Percentiles rank a stretch among this genome's conserved stretches.
Conservation (phyloP, 108 stramenopile genomes). For the Nitzschia sp. region DNA sequence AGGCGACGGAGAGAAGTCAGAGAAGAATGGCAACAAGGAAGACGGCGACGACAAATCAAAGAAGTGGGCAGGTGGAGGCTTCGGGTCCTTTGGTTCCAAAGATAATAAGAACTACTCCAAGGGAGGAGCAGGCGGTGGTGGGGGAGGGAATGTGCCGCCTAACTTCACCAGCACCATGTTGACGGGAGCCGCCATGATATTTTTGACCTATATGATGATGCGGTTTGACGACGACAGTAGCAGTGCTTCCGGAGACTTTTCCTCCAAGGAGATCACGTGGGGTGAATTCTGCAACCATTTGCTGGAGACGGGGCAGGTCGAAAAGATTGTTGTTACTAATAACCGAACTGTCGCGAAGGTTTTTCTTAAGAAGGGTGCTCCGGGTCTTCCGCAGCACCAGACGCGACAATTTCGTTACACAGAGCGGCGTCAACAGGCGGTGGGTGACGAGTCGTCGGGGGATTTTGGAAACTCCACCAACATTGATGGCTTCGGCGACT, state of each 20-base stretch:
- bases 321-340: conserved; percentile 90
- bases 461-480: neutral
- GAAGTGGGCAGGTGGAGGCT: conserved; percentile 13
- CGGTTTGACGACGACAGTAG: conserved; percentile 37
- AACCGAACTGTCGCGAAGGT: conserved; percentile 80
- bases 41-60: neutral
- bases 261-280: conserved; percentile 79
- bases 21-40: conserved; percentile 6
- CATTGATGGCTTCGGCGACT: conserved; percentile 12
- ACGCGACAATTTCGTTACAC: conserved; percentile 26
- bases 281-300: conserved; percentile 82
- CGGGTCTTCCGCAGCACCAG: conserved; percentile 39
- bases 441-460: neutral
- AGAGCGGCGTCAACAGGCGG: conserved; percentile 23
- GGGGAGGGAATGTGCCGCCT: conserved; percentile 16
- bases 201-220: conserved; percentile 44
- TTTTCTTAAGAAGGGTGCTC: conserved; percentile 46
- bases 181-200: conserved; percentile 34
- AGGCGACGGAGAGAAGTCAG: conserved; percentile 7
- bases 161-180: conserved; percentile 35
- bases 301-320: conserved; percentile 84
- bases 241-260: conserved; percentile 41
- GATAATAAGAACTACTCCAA: neutral
- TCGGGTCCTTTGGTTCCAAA: conserved; percentile 24
- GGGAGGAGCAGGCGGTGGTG: conserved; percentile 18